phyloP scores from a whole-genome alignment of 306 rosid species.

The Acacia melanoxylon region DNA sequence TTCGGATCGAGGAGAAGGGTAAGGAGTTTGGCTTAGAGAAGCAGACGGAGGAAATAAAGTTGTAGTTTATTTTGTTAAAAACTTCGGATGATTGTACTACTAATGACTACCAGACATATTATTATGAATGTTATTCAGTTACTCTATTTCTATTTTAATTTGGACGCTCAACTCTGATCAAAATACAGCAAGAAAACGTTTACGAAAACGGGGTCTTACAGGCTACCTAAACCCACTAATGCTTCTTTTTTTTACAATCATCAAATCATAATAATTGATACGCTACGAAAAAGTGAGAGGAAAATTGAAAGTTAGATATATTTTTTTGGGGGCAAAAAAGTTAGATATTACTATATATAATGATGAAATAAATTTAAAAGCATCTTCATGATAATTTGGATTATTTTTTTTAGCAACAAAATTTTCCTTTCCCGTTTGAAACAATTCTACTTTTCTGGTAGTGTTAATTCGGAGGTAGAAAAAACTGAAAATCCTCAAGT shows the following conservation, averaged over 20 bases:
- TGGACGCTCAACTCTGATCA: too few species aligned
- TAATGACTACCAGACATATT: too few species aligned
- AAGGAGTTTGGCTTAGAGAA: too few species aligned
- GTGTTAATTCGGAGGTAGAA: neutral
- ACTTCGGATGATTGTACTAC: too few species aligned
- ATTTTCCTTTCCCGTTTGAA: neutral
- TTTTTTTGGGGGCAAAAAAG: too few species aligned
- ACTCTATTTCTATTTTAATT: too few species aligned
- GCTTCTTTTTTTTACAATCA: slow-evolving; percentile 34
- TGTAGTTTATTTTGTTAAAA: too few species aligned
- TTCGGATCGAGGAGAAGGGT: too few species aligned
- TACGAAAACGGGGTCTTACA: too few species aligned
- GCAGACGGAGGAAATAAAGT: too few species aligned
- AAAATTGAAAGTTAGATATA: neutral
- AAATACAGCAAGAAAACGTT: too few species aligned
- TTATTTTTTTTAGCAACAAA: neutral
- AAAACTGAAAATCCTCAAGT: neutral
- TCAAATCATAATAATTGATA: slow-evolving; percentile 24
- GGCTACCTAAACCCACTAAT: slow-evolving; percentile 43
- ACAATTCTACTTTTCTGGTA: neutral
- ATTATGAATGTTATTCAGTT: too few species aligned
- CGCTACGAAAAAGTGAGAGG: neutral
- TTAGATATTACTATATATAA: neutral
- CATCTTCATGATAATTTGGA: neutral
- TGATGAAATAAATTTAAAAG: neutral